These are phyloP conservation scores for Xylaria sp. DNA, from an alignment of 2,329 filamentous ascomycete genomes.

Conservation along the genomic window DNA sequence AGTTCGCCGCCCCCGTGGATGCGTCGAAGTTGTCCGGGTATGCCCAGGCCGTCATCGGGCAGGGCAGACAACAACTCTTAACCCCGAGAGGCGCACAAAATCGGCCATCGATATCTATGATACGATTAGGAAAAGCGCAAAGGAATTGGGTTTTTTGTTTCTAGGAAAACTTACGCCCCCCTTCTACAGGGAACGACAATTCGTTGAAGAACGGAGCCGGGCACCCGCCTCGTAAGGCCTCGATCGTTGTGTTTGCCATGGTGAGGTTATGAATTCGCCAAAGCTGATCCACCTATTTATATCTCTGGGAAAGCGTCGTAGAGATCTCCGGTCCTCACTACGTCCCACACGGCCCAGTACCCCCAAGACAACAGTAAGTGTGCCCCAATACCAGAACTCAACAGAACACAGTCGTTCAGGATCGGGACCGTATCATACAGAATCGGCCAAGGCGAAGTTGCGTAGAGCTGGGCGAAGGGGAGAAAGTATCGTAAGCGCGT, in stretches of 20 bases:
- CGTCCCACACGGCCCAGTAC: neutral
- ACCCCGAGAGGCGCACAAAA: slow-evolving; percentile 54
- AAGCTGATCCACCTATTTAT: slow-evolving; percentile 2
- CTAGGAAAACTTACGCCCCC: slow-evolving; percentile 39
- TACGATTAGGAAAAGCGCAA: slow-evolving; percentile 23
- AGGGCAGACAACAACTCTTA: slow-evolving; percentile 82
- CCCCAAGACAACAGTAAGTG: neutral
- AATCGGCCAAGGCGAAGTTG: neutral
- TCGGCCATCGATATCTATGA: slow-evolving; percentile 55
- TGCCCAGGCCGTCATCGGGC: slow-evolving; percentile 80
- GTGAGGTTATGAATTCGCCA: slow-evolving; percentile 5
- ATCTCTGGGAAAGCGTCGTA: neutral
- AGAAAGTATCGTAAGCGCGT: neutral
- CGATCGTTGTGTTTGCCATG: slow-evolving; percentile 24
- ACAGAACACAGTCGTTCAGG: slow-evolving; percentile 4
- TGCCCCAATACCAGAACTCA: neutral
- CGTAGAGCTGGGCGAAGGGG: neutral
- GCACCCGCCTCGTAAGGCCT: slow-evolving; percentile 53
- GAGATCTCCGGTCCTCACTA: slow-evolving; percentile 5
- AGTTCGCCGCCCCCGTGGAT: slow-evolving; percentile 71
- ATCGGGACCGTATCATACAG: neutral
- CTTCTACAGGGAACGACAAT: slow-evolving; percentile 53
- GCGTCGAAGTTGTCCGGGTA: slow-evolving; percentile 63
- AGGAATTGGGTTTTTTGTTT: neutral
- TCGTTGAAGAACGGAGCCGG: slow-evolving; percentile 71